Base-by-base conservation (phyloP, 75 land plant species). In the Adiantum capillusveneris region DNA sequence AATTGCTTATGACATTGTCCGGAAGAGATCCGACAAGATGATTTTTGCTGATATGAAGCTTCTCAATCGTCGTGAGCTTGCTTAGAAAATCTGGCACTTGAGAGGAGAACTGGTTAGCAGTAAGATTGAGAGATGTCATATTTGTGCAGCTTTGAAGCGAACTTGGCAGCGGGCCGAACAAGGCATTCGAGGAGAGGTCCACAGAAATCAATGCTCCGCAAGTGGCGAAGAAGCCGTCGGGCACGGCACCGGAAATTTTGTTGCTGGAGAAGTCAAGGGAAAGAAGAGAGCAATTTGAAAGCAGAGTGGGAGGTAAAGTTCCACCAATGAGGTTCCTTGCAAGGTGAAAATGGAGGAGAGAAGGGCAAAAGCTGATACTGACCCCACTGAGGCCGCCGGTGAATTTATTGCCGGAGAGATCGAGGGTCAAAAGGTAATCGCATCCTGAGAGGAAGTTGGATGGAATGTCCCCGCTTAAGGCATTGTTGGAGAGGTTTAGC, bases 221-320 rank as follows among this genome's bases (percentile, higher is more conserved):
- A 9, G 7, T 9, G 37, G 3, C 37, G 9, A 34, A 34, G 37
- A 34, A 34, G 45, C 61, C 71, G 0, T 58, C 43, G 28, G 88
- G 93, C 14, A 89, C 59, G 17, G 29, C 5, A 5, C 95, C 90
- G 19, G 71, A 70, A 16, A 89, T 29, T 55, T 50, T 75, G 62
- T 89, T 89, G 13, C 80, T 79, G 48, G 84, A 73, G 28, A 89
- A 62, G 45, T 89, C 90, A 20, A 93, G 44, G 6, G 97, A 75
- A 0, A 25, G 24, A 0, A 79, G 73, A 0, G 81, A 67, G 53
- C 88, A 84, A 34, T 72, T 70, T 18, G 79, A 81, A 7, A 76
- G 36, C 17, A 81, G 31, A 0, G 59, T 68, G 11, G 29, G 0
- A 0, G 79, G 82, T 6, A 85, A 46, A n/a, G 55, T 29, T 36